These are phyloP conservation scores for Angomonas desouzai DNA, from an alignment of 208 protist species.

Conservation along the genomic window DNA sequence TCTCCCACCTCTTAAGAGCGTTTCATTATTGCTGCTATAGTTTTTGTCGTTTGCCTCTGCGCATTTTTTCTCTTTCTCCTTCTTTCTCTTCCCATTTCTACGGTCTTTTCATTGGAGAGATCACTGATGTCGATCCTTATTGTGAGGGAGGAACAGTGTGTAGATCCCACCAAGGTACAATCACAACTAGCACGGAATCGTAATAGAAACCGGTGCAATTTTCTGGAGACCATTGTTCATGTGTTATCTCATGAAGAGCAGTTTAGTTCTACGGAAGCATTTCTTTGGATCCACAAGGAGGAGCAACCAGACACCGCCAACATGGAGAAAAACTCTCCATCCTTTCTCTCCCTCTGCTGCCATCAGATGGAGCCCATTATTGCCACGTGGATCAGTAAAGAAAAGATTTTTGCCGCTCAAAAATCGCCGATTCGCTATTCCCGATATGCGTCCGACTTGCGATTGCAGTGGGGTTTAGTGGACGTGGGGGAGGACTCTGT, in stretches of 20 bases:
- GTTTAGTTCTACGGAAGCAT: background rate
- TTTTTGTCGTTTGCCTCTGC: background rate
- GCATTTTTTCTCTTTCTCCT: background rate
- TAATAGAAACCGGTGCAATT: background rate
- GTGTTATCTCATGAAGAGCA: background rate
- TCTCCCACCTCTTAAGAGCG: no score
- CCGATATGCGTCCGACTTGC: background rate
- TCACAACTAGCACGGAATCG: background rate
- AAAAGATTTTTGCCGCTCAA: background rate
- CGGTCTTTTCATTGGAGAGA: background rate
- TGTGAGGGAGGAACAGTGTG: background rate
- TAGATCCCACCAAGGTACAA: background rate
- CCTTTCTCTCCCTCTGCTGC: background rate
- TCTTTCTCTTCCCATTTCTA: background rate
- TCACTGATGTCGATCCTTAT: background rate
- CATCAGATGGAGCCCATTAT: background rate
- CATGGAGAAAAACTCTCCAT: background rate
- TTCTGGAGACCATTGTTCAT: background rate
- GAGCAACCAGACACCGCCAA: background rate
- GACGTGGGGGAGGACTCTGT: background rate
- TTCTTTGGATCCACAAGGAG: background rate
- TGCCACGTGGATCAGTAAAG: background rate
- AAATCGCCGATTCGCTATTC: background rate
- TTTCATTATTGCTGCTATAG: no score
- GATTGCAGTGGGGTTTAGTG: background rate